These are phyloP conservation scores for Senecio squalidus DNA, from an alignment of 140 eudicot genomes.

Conservation along the genomic window DNA sequence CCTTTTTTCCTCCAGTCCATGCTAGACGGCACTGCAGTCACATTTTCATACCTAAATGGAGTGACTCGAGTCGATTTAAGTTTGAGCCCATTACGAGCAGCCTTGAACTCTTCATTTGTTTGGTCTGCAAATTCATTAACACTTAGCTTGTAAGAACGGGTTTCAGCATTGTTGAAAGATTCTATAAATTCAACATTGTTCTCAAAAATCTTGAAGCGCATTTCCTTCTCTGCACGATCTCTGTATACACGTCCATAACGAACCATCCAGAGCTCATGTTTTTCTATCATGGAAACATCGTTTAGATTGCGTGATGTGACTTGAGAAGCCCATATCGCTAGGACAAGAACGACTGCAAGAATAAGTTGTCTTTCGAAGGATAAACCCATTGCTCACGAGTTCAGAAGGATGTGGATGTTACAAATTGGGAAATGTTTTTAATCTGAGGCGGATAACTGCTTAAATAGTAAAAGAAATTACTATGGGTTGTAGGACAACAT, in stretches of 20 bases:
- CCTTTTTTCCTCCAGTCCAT: background rate
- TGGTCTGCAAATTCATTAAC: background rate
- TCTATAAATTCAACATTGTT: conserved; percentile 25
- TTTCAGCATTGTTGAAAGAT: conserved; percentile 13
- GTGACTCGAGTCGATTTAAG: background rate
- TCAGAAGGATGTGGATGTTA: no score
- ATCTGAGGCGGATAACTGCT: no score
- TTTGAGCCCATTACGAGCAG: background rate
- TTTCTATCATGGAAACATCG: background rate
- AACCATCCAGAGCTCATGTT: conserved; percentile 19
- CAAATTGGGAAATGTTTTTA: no score
- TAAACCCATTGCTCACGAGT: no score
- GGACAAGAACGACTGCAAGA: no score
- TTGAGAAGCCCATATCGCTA: no score
- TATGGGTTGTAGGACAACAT: no score
- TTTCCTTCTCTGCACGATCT: conserved; percentile 21
- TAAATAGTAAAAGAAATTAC: no score
- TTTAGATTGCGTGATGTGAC: background rate
- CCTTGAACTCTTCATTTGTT: no score
- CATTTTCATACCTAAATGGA: background rate
- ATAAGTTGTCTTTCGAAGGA: no score
- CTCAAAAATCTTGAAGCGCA: conserved; percentile 25
- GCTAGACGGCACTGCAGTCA: background rate
- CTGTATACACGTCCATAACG: conserved; percentile 6
- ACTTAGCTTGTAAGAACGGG: background rate